Base-by-base conservation (phyloP, 164 flowering plant species). In the Hamamelis virginiana region DNA sequence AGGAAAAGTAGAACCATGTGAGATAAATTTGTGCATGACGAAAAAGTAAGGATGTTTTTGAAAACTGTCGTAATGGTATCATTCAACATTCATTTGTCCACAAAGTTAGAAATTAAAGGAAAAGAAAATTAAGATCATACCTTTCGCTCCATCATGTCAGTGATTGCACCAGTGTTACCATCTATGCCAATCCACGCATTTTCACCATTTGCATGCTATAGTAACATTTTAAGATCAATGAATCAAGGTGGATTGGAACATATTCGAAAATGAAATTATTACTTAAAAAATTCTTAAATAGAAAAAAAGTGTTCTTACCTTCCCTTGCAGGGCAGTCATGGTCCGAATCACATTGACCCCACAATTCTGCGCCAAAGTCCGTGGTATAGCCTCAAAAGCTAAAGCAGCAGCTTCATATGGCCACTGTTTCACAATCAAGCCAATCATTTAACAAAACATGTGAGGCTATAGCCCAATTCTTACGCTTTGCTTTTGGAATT, bases 321-420 rank as follows among this genome's bases (percentile, higher is more conserved):
- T 91, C 72, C 98, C 98, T 73, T 91, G 97, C 74, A 94, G 67
- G n/a, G 94, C 97, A 52, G 97, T 94, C 96, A 94, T 94, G 12
- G 91, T 91, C 48, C 98, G 76, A 53, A 94, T 92, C 62, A 94
- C 97, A 81, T 92, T 92, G 14, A 94, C 96, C 27, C 98, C 98
- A 81, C 97, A 94, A 65, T 94, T 94, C 77, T 94, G 97, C 5
- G 97, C 96, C 74, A 94, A 70, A 38, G 98, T 94, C n/a, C 98
- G 85, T 53, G 98, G 97, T 27, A 94, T 94, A 64, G 98, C 97
- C 78, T 94, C 98, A 81, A 94, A 94, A 46, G 98, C 98, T 59
- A 92, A 64, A 8, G 98, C 98, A 65, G 97, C 98, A 83, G 98
- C 98, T 87, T 95, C 98, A 80, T 92, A 95, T 8, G 98, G 97